Evolutionary conservation across 139 green algal species (phyloP).

Genomic region (Chlamydomonas schloesseri): DNA sequence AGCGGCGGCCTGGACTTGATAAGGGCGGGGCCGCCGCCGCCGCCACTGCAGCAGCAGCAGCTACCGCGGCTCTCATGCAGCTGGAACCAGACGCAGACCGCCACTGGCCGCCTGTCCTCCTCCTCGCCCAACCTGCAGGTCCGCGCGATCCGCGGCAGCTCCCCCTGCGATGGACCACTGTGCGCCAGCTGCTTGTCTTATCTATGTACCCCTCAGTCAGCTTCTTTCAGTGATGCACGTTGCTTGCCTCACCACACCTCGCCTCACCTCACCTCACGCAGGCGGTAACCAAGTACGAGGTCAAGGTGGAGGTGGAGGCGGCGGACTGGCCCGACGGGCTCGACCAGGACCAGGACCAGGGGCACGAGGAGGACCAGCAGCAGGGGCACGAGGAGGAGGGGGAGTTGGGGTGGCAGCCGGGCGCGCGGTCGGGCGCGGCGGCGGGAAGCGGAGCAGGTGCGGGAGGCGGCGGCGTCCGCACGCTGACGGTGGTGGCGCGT

Average conservation of each 20-base stretch:
- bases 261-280: too few species aligned
- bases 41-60: neutral
- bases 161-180: too few species aligned
- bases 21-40: neutral
- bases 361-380: neutral
- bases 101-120: slow-evolving; percentile 75
- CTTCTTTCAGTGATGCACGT: too few species aligned
- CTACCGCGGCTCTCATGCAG: slow-evolving; percentile 57
- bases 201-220: too few species aligned
- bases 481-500: slow-evolving; percentile 52
- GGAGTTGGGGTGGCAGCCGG: neutral
- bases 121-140: slow-evolving; percentile 78
- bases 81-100: slow-evolving; percentile 79
- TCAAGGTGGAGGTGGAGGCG: neutral
- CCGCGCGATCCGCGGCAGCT: too few species aligned
- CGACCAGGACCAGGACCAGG: too few species aligned
- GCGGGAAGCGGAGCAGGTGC: neutral
- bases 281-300: neutral
- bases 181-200: too few species aligned
- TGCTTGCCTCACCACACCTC: too few species aligned
- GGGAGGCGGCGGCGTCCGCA: neutral
- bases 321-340: neutral
- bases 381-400: too few species aligned
- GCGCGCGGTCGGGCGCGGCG: too few species aligned
- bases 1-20: neutral